Conservation (phyloP, 495 filamentous ascomycete species). For the Tuber calosporum region DNA sequence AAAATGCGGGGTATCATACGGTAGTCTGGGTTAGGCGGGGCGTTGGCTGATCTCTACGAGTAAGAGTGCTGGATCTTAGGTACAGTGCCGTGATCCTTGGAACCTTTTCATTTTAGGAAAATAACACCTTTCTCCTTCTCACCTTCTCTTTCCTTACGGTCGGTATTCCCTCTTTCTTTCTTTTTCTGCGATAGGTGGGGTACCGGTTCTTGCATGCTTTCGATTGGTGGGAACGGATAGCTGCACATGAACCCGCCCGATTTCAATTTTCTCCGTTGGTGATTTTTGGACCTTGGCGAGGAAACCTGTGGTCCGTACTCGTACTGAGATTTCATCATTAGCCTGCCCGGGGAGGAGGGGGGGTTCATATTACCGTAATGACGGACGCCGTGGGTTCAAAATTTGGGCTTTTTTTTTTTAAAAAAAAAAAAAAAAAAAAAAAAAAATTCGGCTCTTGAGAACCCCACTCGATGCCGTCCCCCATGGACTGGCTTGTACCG, state of each 20-base stretch:
- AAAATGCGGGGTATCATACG: background rate
- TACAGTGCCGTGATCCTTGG: background rate
- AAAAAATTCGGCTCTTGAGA: no score
- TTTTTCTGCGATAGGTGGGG: background rate
- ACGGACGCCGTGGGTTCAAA: background rate
- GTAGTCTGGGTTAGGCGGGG: background rate
- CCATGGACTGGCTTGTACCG: no score
- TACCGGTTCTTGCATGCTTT: background rate
- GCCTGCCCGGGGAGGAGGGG: background rate
- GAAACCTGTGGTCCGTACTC: background rate
- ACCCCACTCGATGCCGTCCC: no score
- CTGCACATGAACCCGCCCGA: background rate
- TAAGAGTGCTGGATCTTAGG: background rate
- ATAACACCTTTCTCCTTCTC: background rate
- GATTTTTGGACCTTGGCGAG: background rate
- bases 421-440: no score
- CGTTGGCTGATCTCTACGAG: background rate
- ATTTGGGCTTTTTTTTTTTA: no score
- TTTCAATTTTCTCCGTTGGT: background rate
- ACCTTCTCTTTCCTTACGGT: background rate
- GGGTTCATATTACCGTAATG: background rate
- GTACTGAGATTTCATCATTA: background rate
- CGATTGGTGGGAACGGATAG: background rate
- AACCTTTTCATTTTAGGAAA: background rate
- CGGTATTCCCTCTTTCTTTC: no score